Evolutionary conservation across 1,284 basidiomycete genomes (phyloP).

Genomic region (Leccinum fallax): DNA sequence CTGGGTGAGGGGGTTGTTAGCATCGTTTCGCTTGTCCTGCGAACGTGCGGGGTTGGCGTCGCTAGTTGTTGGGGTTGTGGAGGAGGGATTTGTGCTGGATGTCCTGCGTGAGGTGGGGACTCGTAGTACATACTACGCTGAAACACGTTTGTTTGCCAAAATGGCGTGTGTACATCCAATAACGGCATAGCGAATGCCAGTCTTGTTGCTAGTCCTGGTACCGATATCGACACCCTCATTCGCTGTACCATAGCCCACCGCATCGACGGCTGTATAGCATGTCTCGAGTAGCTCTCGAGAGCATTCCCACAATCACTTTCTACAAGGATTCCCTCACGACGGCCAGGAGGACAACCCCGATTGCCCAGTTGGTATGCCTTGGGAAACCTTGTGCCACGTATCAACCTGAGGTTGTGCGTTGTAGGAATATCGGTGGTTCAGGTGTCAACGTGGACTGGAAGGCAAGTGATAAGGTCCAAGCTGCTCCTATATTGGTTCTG

Average conservation of each 20-base stretch:
- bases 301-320: conserved; percentile 79
- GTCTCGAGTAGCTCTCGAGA: conserved; percentile 68
- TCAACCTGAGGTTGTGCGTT: conserved; percentile 86
- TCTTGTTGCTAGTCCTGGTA: not conserved
- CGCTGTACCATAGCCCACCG: not conserved
- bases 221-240: not conserved
- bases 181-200: conserved; percentile 10
- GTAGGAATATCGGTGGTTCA: conserved; percentile 74
- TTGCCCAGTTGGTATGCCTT: conserved; percentile 81
- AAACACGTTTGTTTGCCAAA: not conserved
- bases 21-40: conserved; percentile 76
- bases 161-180: conserved; percentile 8
- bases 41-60: conserved; percentile 73
- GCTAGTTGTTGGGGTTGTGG: conserved; percentile 85
- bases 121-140: not conserved
- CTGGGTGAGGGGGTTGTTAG: conserved; percentile 92
- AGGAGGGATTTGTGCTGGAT: conserved; percentile 69
- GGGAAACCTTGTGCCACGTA: conserved; percentile 77
- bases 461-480: conserved; percentile 42
- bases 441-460: conserved; percentile 86
- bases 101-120: conserved; percentile 46
- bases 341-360: conserved; percentile 63
- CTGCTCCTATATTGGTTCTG: conserved; percentile 12
- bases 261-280: conserved; percentile 38
- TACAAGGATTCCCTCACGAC: conserved; percentile 70